These are phyloP conservation scores for Botrytis byssoidea DNA, from an alignment of 2,329 filamentous ascomycete genomes.

Conservation along the genomic window DNA sequence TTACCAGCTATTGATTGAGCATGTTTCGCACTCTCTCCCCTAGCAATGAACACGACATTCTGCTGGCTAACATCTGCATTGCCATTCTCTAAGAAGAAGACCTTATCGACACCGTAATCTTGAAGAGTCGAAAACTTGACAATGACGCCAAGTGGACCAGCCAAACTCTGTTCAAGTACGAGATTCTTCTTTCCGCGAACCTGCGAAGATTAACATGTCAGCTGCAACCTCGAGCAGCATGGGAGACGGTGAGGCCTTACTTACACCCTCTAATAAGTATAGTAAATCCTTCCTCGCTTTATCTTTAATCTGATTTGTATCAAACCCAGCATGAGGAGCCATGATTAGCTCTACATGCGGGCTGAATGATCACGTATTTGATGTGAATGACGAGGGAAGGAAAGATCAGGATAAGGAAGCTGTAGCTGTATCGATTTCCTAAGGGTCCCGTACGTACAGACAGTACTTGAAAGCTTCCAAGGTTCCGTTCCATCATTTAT, in stretches of 20 bases:
- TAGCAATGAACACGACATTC: constrained; percentile 90
- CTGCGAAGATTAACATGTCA: constrained; percentile 50
- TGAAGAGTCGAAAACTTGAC: constrained; percentile 94
- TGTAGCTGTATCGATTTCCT: constrained; percentile 11
- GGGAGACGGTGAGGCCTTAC: constrained; percentile 46
- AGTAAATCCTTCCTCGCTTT: constrained; percentile 87
- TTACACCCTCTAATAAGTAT: constrained; percentile 89
- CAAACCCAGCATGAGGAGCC: constrained; percentile 70
- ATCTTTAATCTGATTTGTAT: constrained; percentile 71
- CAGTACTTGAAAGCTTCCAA: background rate
- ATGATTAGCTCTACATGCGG: constrained; percentile 58
- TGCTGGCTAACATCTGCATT: constrained; percentile 93
- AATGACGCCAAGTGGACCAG: constrained; percentile 84
- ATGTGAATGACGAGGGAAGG: constrained; percentile 2
- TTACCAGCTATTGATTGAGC: constrained; percentile 85
- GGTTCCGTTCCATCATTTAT: background rate
- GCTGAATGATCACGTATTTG: constrained; percentile 24
- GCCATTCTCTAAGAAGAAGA: constrained; percentile 93
- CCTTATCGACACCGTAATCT: constrained; percentile 96
- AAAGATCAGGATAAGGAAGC: constrained; percentile 5
- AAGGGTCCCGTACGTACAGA: constrained; percentile 29
- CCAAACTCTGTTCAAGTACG: constrained; percentile 85
- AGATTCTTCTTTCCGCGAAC: constrained; percentile 98
- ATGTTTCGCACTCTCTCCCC: constrained; percentile 83
- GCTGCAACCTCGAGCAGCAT: constrained; percentile 31